Percentiles rank a stretch among this genome's conserved stretches.
These are phyloP conservation scores for Picea abies DNA, from an alignment of 83 land plant species.

Conservation along the genomic window DNA sequence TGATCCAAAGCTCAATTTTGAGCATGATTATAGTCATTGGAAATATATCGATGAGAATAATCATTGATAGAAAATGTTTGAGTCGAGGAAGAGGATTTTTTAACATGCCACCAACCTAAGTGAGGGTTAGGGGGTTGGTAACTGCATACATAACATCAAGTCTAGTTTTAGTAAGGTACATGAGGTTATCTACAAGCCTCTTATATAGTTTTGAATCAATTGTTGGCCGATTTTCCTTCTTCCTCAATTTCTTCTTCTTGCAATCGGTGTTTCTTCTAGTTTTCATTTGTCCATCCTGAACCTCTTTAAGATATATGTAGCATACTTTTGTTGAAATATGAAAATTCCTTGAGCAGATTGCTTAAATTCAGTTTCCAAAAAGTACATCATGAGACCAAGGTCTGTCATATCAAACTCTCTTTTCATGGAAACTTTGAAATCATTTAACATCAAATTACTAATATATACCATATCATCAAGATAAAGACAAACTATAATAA, in stretches of 20 bases:
- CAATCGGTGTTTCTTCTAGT: not conserved
- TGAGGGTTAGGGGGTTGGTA: too few relatives aligned
- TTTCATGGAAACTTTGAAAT: slow-evolving; percentile 16
- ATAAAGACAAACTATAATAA: slow-evolving; percentile 11
- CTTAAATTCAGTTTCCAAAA: too few relatives aligned
- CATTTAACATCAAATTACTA: not conserved
- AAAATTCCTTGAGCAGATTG: too few relatives aligned
- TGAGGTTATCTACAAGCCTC: not conserved
- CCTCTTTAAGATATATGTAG: too few relatives aligned
- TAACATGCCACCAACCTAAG: too few relatives aligned
- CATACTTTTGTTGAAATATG: too few relatives aligned
- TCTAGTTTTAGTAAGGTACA: slow-evolving; percentile 3
- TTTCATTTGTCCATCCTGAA: not conserved
- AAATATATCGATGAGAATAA: too few relatives aligned
- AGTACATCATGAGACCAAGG: too few relatives aligned
- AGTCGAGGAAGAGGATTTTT: too few relatives aligned
- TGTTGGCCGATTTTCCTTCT: not conserved
- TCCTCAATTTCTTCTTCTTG: not conserved
- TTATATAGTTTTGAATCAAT: not conserved
- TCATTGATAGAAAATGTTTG: too few relatives aligned
- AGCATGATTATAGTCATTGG: too few relatives aligned
- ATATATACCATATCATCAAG: slow-evolving; percentile 19
- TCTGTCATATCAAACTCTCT: not conserved
- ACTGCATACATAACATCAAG: not conserved
- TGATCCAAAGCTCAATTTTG: too few relatives aligned